A percentile compares a stretch with the other conserved stretches of the same genome.
These are phyloP conservation scores for Tetrahymena thermophila DNA, from an alignment of 73 alveolate species.

Conservation along the genomic window DNA sequence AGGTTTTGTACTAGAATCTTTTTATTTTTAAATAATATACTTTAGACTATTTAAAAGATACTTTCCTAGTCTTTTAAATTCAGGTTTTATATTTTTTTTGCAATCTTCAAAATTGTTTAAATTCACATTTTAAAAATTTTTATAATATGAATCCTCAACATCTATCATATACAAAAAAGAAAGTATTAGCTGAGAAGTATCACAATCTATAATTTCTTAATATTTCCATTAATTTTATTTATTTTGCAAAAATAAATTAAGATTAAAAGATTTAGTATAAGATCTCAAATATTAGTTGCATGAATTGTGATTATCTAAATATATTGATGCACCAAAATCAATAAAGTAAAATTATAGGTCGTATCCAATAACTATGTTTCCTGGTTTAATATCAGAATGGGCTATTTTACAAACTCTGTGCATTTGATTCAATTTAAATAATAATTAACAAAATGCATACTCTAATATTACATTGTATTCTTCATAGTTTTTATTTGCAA, in stretches of 20 bases:
- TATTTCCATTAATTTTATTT: background rate
- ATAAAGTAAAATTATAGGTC: background rate
- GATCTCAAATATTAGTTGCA: background rate
- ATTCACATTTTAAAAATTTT: too few species aligned
- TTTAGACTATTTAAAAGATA: too few species aligned
- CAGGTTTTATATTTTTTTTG: background rate
- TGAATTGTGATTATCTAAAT: background rate
- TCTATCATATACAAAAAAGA: background rate
- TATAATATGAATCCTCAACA: background rate
- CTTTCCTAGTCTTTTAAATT: too few species aligned
- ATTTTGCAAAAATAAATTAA: background rate
- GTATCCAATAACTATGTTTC: background rate
- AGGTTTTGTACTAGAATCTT: too few species aligned
- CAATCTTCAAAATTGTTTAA: background rate
- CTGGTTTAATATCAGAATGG: background rate
- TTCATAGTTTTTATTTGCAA: background rate
- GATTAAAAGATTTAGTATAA: background rate
- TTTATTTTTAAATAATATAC: too few species aligned
- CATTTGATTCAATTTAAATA: background rate
- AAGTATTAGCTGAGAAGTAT: background rate
- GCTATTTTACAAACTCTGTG: background rate
- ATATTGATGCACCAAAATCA: background rate
- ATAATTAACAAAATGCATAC: background rate
- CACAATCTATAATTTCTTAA: background rate
- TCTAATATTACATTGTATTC: background rate